These are phyloP conservation scores for Protomyces inundatus DNA, from an alignment of 1,139 yeast genomes.

Conservation along the genomic window DNA sequence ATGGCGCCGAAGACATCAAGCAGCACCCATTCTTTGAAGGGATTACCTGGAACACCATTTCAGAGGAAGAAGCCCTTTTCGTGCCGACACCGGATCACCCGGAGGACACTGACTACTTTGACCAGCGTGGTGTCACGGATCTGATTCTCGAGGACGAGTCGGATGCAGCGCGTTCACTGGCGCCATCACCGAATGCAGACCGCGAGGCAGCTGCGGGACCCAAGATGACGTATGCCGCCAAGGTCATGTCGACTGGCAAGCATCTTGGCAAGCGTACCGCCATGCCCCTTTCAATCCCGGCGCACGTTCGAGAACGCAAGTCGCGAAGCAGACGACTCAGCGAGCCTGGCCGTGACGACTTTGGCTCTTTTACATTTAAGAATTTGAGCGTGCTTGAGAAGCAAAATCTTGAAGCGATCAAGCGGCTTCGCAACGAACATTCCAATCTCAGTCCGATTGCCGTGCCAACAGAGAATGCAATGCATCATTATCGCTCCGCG, in stretches of 20 bases:
- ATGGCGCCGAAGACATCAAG: constrained; percentile 75
- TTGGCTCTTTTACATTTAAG: constrained; percentile 88
- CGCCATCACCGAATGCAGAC: constrained; percentile 13
- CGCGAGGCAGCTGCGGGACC: constrained; percentile 7
- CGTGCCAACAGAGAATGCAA: constrained; percentile 5
- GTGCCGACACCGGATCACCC: constrained; percentile 77
- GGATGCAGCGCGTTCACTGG: constrained; percentile 26
- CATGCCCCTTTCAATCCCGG: constrained; percentile 50
- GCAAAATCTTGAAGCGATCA: constrained; percentile 89
- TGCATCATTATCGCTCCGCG: constrained; percentile 31
- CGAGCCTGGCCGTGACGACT: constrained; percentile 60
- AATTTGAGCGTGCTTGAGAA: constrained; percentile 85
- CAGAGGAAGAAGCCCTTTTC: constrained; percentile 73
- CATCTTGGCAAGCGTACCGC: constrained; percentile 4
- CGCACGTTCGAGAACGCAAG: constrained; percentile 54
- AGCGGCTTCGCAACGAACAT: constrained; percentile 78
- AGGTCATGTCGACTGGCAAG: not conserved
- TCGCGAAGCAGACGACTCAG: constrained; percentile 59
- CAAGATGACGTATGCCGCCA: not conserved
- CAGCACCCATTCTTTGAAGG: constrained; percentile 68
- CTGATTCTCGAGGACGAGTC: constrained; percentile 43
- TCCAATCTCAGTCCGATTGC: constrained; percentile 33
- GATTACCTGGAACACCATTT: constrained; percentile 70
- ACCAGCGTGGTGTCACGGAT: constrained; percentile 75
- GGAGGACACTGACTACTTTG: constrained; percentile 88